Base-by-base conservation (phyloP, 2,329 filamentous ascomycete species). In the Coniochaeta hoffmannii region DNA sequence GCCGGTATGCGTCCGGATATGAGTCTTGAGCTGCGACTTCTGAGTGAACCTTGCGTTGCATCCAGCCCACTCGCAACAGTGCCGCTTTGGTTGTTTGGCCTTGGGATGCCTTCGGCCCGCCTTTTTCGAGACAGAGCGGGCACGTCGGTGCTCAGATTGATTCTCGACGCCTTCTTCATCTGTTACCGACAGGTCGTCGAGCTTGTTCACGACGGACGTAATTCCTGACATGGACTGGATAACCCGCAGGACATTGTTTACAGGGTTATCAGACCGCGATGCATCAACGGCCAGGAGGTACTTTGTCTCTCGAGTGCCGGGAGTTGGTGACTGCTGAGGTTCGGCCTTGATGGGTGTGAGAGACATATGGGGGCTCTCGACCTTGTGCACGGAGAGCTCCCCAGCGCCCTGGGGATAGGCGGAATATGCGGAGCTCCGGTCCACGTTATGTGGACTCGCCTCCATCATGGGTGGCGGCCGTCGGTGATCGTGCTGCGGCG, bases 21-120 rank as follows among this genome's bases (percentile, higher is more conserved):
- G 94, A 51, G 95, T 97, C 58, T 94, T 88, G 11, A 97, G 79
- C 64, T 97, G 93, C 1, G 92, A 96, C 73, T 93, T 96, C 67
- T 97, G 93, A 57, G 83, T 84, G 70, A 97, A 97, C 59, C 81
- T 84, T 75, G 94, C 95, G 62, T 79, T 77, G 70, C 93, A 97
- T 38, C 82, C 82, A 8, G 84, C 80, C 36, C 90, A 78, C 19
- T 79, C 80, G 71, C 94, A 99, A 17, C 81, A 73, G 68, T 93
- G 91, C 64, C 85, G 76, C 69, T 85, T 94, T 22, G 15, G 64
- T 80, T 78, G 59, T 71, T 71, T 36, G 55, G 22, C 32, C 53
- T n/a, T n/a, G n/a, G n/a, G n/a, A n/a, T n/a, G n/a, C n/a, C n/a
- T n/a, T n/a, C n/a, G n/a, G n/a, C 60, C 4, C 30, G 34, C 6